Evolutionary conservation across 2,329 filamentous ascomycete species (phyloP), one percentile per base, ranked within the genome.

Genomic region (Botrytis paeoniae): DNA sequence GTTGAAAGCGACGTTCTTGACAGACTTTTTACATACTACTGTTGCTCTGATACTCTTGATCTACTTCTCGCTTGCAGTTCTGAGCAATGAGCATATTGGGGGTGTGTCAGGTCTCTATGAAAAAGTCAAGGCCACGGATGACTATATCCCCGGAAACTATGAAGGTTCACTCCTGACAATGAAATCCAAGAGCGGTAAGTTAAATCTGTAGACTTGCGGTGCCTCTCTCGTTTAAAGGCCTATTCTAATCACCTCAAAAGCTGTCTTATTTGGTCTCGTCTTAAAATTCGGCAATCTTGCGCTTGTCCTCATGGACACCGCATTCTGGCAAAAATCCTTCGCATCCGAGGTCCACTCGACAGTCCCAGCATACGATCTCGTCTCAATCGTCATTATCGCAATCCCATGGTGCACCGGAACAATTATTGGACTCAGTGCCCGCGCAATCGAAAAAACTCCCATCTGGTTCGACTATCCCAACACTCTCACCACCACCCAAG

Each of bases 301-400:
- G 8, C 65, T 62, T 9, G 62, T 54, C 0, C 80, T 86, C 8
- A 86, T 87, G 84, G 84, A 87, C 75, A 87, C 85, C 6, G 85
- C 83, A 1, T 87, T 87, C 78, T 87, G 85, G 84, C 85, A 86
- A 72, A 87, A 87, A 78, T 84, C 83, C 0, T 87, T 87, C 74
- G 85, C 85, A 1, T 82, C 84, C 1, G 84, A 86, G 72, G 83
- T 85, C 0, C 80, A 82, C 20, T 82, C 85, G 1, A 85, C 84
- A 0, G 85, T 86, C 83, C 16, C 80, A 69, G 83, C 75, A 20
- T 81, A 82, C 51, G 77, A 80, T 41, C 79, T 86, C 5, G 84
- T 83, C 29, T 84, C 84, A 0, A 77, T 86, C 10, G 84, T 83
- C 5, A 86, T 84, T 82, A 85, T 85, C 73, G 85, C 83, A 7